These are phyloP conservation scores for Sugiyamaella sp. DNA, from an alignment of 1,139 yeast genomes.

Conservation along the genomic window DNA sequence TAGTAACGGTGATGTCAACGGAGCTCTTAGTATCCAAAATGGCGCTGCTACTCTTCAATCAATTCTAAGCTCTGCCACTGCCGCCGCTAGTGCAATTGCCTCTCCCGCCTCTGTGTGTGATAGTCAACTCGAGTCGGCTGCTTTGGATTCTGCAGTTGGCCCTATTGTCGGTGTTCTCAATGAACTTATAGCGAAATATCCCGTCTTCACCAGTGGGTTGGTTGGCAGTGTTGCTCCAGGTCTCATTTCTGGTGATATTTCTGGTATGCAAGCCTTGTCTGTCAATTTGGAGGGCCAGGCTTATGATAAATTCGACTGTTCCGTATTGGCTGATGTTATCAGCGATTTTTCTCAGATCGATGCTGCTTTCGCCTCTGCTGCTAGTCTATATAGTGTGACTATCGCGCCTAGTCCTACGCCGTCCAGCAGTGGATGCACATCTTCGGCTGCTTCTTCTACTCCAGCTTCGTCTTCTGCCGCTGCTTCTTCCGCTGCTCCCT, in stretches of 20 bases:
- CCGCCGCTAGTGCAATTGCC: slow-evolving; percentile 20
- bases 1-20: slow-evolving; percentile 4
- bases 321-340: slow-evolving; percentile 4
- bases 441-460: slow-evolving; percentile 3
- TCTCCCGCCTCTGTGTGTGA: slow-evolving; percentile 15
- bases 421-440: slow-evolving; percentile 5
- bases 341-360: slow-evolving; percentile 16
- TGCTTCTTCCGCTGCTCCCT: background rate
- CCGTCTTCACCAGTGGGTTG: slow-evolving; percentile 3
- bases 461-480: slow-evolving; percentile 1
- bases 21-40: slow-evolving; percentile 18
- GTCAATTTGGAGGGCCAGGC: slow-evolving; percentile 18
- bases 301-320: slow-evolving; percentile 20
- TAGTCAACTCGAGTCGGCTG: slow-evolving; percentile 13
- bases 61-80: slow-evolving; percentile 13
- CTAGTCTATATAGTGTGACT: slow-evolving; percentile 15
- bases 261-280: slow-evolving; percentile 18
- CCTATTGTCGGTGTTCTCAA: slow-evolving; percentile 16
- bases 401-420: slow-evolving; percentile 11
- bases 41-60: slow-evolving; percentile 9
- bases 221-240: slow-evolving; percentile 15
- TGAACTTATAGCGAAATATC: slow-evolving; percentile 7
- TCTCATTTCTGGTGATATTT: slow-evolving; percentile 10
- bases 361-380: slow-evolving; percentile 19
- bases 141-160: slow-evolving; percentile 8